Base-by-base conservation (phyloP, 2,329 filamentous ascomycete species). In the Neoascochyta sp. region DNA sequence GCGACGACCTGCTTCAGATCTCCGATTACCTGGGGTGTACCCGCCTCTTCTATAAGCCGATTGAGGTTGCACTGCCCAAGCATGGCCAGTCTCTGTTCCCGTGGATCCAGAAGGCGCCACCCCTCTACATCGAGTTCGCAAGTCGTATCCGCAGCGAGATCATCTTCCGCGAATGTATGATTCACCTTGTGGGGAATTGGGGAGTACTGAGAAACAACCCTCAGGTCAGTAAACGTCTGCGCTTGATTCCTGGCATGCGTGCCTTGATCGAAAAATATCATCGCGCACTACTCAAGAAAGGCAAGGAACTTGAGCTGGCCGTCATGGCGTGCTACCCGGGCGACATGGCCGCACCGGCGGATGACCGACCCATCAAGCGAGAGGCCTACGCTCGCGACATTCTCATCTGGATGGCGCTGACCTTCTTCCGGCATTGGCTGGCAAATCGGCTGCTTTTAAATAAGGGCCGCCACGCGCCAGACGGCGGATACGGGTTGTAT, bases 321-420 rank as follows among this genome's bases (percentile, higher is more conserved):
- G 22, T 61, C n/a, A 43, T 47, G 23, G 40, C 41, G 1, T 16
- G 48, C n/a, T 55, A 56, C 28, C 56, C 57, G 2, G 52, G 50
- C 13, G 36, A 47, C 7, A 52, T 58, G 19, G 43, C 52, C 11
- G 40, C 43, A 1, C 47, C 49, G 5, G 44, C 41, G 8, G 39
- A 59, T 4, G 45, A 50, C 10, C 37, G 50, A 1, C 52, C 67
- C 8, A 57, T 63, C 29, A 61, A 57, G 29, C 66, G 69, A 18
- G 62, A 65, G 24, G 55, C 57, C 10, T 74, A 73, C 39, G 53
- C 60, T 12, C 67, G 63, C 34, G 67, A 74, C 36, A 68, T 75
- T 36, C 62, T 73, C 36, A 59, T 67, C 41, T 75, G 71, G 72
- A 69, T 74, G 53, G 65, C 64, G 4, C 53, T 74, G 6, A 48